Evolutionary conservation across 2,329 filamentous ascomycete genomes (phyloP), one percentile per base, ranked within the genome.

Genomic region (Claviceps paspali): DNA sequence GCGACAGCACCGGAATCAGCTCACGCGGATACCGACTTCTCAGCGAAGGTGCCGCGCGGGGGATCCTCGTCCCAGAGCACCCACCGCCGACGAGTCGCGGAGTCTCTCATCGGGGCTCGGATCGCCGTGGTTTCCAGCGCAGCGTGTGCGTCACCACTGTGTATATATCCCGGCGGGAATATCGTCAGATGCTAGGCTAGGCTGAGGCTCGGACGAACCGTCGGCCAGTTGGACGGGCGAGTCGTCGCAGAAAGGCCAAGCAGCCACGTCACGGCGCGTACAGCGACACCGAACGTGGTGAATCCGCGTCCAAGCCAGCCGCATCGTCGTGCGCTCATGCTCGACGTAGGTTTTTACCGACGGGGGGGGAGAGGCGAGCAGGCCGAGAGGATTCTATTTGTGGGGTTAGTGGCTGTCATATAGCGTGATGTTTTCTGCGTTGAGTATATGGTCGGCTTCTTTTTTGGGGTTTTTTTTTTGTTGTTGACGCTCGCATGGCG

Each of bases 91-190:
- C n/a, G n/a, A n/a, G n/a, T n/a, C n/a, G n/a, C n/a, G n/a, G n/a
- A 60, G 53, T 26, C 54, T 53, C 9, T 57, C 50, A 18, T 52
- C 52, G 10, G 50, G 51, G 4, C 52, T 51, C 45, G 64, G 60
- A 45, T 85, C 79, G 42, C 70, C 64, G 49, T 80, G 71, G 1
- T 59, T 65, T n/a, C 41, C 60, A 63, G 0, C 79, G 68, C 10
- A 81, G 81, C 0, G 77, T 79, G 51, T 86, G 80, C 2, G 79
- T 83, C 21, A 86, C 61, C 1, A 85, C 61, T 29, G 86, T 63
- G 49, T 85, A 79, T 0, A 67, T 63, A 35, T 73, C n/a, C n/a
- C 64, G 0, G 66, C 51, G 0, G 79, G 76, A 17, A 85, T 75
- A 7, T 55, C 55, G 12, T 66, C 80, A 86, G 2, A 79, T 47